Evolutionary conservation across 768 basidiomycete genomes (phyloP).

Genomic region (Lepiota venenata): DNA sequence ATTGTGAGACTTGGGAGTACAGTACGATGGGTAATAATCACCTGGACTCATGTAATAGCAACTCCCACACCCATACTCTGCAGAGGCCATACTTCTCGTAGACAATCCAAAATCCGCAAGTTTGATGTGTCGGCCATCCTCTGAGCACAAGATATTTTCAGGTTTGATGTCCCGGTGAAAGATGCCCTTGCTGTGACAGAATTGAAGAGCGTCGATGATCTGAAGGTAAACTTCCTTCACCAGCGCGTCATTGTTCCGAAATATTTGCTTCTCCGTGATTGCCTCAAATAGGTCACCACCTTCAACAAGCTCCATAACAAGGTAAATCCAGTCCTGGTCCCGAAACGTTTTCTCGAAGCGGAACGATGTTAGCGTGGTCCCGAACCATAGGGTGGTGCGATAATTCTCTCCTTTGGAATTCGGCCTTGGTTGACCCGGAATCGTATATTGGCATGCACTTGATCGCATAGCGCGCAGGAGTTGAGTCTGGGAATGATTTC

Average conservation of each 20-base stretch:
- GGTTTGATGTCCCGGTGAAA: slow-evolving; percentile 90
- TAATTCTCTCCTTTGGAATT: slow-evolving; percentile 70
- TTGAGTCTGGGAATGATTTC: slow-evolving; percentile 31
- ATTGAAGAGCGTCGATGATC: slow-evolving; percentile 73
- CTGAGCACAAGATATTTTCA: slow-evolving; percentile 68
- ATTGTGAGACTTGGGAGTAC: slow-evolving; percentile 11
- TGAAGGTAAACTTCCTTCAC: slow-evolving; percentile 73
- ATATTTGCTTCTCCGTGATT: slow-evolving; percentile 55
- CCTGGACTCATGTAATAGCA: slow-evolving; percentile 71
- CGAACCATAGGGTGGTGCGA: slow-evolving; percentile 49
- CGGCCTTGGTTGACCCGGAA: slow-evolving; percentile 49
- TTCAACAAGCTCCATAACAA: slow-evolving; percentile 55
- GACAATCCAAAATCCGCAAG: slow-evolving; percentile 82
- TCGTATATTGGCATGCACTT: slow-evolving; percentile 70
- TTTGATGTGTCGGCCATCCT: slow-evolving; percentile 48
- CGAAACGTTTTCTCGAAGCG: slow-evolving; percentile 62
- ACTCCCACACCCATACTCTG: slow-evolving; percentile 57
- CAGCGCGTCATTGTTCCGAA: slow-evolving; percentile 54
- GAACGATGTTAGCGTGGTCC: slow-evolving; percentile 61
- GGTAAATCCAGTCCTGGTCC: slow-evolving; percentile 60
- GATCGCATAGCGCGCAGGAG: slow-evolving; percentile 53
- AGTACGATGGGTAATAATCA: slow-evolving; percentile 18
- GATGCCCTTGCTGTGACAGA: slow-evolving; percentile 68
- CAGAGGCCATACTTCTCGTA: slow-evolving; percentile 40
- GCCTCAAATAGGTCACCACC: slow-evolving; percentile 71